These are phyloP conservation scores for Amanita rimosa DNA, from an alignment of 768 basidiomycete genomes.

Conservation along the genomic window DNA sequence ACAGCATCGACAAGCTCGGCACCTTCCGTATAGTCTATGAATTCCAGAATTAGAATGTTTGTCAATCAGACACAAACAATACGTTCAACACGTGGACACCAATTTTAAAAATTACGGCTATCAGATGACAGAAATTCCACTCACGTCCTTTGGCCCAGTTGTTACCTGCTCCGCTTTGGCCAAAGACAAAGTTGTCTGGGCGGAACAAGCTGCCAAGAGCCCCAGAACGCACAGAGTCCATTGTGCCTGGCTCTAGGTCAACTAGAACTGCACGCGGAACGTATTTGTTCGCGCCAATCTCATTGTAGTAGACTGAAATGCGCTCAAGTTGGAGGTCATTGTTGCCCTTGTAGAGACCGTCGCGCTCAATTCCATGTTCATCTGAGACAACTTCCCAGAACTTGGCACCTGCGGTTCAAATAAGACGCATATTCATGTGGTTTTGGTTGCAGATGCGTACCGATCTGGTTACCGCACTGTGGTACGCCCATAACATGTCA, in stretches of 20 bases:
- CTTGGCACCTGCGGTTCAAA: constrained; percentile 56
- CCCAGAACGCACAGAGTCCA: constrained; percentile 87
- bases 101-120: constrained; percentile 1
- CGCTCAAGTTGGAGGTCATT: constrained; percentile 95
- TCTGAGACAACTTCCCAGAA: constrained; percentile 99
- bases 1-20: constrained; percentile 98
- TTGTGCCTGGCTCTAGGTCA: constrained; percentile 96
- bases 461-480: constrained; percentile 99
- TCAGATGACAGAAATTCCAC: constrained; percentile 21
- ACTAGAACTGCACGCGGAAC: constrained; percentile 96
- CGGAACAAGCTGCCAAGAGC: constrained; percentile 90
- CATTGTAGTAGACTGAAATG: constrained; percentile 98
- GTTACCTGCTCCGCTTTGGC: constrained; percentile 97
- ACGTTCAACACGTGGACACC: constrained; percentile 11
- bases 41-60: constrained; percentile 1
- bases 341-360: constrained; percentile 89
- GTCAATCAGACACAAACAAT: constrained; percentile 5
- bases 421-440: constrained; percentile 9
- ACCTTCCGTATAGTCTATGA: constrained; percentile 80
- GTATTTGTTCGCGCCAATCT: constrained; percentile 91
- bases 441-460: constrained; percentile 31
- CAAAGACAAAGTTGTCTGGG: constrained; percentile 97
- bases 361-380: constrained; percentile 92
- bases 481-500: constrained; percentile 9
- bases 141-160: constrained; percentile 99